Base-by-base conservation (phyloP, 257 asterid species). In the Plectranthus barbatus region DNA sequence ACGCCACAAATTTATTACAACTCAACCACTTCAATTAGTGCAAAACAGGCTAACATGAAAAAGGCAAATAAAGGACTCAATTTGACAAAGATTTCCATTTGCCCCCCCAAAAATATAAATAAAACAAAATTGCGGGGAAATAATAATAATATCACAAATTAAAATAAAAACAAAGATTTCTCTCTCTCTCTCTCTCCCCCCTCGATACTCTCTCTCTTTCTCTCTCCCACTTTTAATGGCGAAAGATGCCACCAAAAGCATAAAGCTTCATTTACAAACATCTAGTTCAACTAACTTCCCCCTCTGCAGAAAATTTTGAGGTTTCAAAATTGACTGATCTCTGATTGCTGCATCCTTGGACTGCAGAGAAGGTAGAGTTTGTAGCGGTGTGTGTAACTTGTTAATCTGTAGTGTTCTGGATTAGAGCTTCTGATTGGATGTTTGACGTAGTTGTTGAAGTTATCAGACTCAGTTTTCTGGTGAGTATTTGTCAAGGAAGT, bases 231-330 rank as follows among this genome's bases (percentile, higher is more conserved):
- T 59, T 64, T 49, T 73, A 72, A 72, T 77, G 81, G 81, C 72
- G 67, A 68, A 61, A 64, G 71, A 47, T 63, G 60, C 78, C 66
- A 68, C 57, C 52, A 55, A 39, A 55, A n/a, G 67, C 81, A 64
- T 72, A 72, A 72, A 69, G 68, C 64, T 34, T 66, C 73, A 64
- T 46, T 51, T 64, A 23, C 72, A 77, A 68, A 54, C 81, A 21
- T 57, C 69, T 62, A 58, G 57, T 61, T 74, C 74, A 56, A 62
- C 79, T 61, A 70, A 66, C 72, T 67, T 55, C 44, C 51, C 70
- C 51, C 54, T 68, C 67, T 40, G 41, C 60, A 40, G 9, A 65
- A 61, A 47, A 6, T 20, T 62, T 20, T 73, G 62, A 77, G 74
- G 76, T 65, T 73, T 61, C 44, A 4, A 33, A 54, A 47, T 49